phyloP scores from a whole-genome alignment of 1,284 basidiomycete genomes.

The Ustilago crameri region DNA sequence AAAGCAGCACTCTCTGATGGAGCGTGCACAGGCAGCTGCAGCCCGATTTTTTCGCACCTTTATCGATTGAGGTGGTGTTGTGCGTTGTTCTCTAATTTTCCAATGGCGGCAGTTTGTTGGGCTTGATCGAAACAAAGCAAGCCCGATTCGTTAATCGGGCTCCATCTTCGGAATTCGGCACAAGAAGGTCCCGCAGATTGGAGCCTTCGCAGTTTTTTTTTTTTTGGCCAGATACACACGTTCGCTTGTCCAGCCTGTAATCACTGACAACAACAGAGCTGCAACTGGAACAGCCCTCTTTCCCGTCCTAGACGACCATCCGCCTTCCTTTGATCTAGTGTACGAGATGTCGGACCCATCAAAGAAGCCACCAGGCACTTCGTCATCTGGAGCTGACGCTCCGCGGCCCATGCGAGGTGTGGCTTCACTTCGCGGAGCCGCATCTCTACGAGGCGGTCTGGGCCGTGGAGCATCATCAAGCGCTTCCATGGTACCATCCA shows the following conservation, averaged over 20 bases:
- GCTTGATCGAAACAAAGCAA: neutral
- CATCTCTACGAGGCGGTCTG: slow-evolving; percentile 25
- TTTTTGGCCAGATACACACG: no score
- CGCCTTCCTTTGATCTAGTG: neutral
- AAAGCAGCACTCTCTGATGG: neutral
- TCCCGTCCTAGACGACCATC: no score
- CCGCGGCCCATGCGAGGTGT: slow-evolving; percentile 31
- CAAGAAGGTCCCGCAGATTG: slow-evolving; percentile 9
- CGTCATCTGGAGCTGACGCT: slow-evolving; percentile 4
- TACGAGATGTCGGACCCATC: slow-evolving; percentile 26
- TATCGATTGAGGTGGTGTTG: slow-evolving; percentile 20
- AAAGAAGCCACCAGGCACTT: slow-evolving; percentile 25
- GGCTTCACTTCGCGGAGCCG: slow-evolving; percentile 34
- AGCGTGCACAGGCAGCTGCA: slow-evolving; percentile 9
- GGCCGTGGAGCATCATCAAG: slow-evolving; percentile 21
- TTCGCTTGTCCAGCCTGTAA: neutral
- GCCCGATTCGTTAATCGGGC: no score
- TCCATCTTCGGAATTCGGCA: slow-evolving; percentile 19
- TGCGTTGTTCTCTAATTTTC: neutral
- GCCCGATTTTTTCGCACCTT: slow-evolving; percentile 4
- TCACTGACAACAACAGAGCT: no score
- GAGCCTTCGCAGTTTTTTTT: slow-evolving; percentile 17
- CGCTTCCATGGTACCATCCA: slow-evolving; percentile 42
- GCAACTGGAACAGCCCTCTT: no score
- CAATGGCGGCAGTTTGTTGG: neutral